A percentile compares a stretch with the other conserved stretches of the same genome.
Conservation (phyloP, 208 protist species). For the Trypanosoma cruzi region DNA sequence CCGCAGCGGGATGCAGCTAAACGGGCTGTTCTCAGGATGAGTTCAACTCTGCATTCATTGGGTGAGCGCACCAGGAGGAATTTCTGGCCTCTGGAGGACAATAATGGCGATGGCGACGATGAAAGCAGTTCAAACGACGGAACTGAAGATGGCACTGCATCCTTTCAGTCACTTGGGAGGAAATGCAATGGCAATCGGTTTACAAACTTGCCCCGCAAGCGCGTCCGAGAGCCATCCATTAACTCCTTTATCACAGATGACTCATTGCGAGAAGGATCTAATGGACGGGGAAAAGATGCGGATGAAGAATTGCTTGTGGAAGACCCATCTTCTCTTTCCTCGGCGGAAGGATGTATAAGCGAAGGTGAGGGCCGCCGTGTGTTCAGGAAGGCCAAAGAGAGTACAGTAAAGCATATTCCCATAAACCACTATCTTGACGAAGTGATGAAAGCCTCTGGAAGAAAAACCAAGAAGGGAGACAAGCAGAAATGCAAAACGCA, state of each 20-base stretch:
- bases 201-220: slow-evolving; percentile 16
- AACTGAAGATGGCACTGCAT: background rate
- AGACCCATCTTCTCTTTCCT: slow-evolving; percentile 29
- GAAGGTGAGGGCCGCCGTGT: slow-evolving; percentile 37
- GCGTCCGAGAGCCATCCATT: slow-evolving; percentile 33
- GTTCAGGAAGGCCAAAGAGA: slow-evolving; percentile 52
- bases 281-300: slow-evolving; percentile 31
- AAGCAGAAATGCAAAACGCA: slow-evolving; percentile 7
- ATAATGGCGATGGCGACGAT: slow-evolving; percentile 6
- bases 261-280: slow-evolving; percentile 61
- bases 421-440: slow-evolving; percentile 79
- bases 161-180: slow-evolving; percentile 10
- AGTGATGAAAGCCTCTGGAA: slow-evolving; percentile 19
- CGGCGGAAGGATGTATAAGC: slow-evolving; percentile 30
- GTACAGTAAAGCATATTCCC: slow-evolving; percentile 49
- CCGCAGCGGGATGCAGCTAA: slow-evolving; percentile 62
- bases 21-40: slow-evolving; percentile 45
- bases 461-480: slow-evolving; percentile 23
- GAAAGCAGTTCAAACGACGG: slow-evolving; percentile 12
- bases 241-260: slow-evolving; percentile 67
- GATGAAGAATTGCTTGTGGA: slow-evolving; percentile 21
- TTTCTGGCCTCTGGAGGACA: slow-evolving; percentile 9
- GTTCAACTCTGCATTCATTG: slow-evolving; percentile 47
- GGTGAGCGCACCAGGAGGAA: too few relatives aligned
- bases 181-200: slow-evolving; percentile 23